Conservation (phyloP, 116 monocot species). For the Thalassia testudinum region DNA sequence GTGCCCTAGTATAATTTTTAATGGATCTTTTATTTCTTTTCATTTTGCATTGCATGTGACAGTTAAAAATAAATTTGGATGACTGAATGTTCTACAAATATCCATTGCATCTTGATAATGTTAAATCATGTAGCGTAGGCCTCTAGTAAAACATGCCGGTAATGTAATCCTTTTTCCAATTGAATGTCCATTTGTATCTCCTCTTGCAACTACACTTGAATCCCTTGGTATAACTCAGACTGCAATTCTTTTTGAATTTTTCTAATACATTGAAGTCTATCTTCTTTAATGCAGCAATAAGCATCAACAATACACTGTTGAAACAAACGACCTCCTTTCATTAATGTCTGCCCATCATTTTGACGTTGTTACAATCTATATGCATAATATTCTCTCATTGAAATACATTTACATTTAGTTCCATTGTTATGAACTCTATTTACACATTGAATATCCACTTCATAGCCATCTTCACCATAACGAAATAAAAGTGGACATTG, state of each 20-base stretch:
- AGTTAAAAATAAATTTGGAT: not conserved
- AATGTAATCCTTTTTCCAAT: not conserved
- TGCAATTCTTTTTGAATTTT: not conserved
- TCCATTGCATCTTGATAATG: constrained; percentile 2
- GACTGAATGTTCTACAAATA: not conserved
- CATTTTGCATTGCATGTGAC: not conserved
- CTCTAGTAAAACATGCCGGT: not conserved
- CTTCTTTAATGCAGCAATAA: not conserved
- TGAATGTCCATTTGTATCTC: not conserved
- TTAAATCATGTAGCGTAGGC: not conserved
- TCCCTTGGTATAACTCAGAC: not conserved
- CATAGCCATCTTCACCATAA: not conserved
- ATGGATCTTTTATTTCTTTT: not conserved
- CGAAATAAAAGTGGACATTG: not conserved
- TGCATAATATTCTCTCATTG: not conserved
- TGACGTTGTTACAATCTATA: not conserved
- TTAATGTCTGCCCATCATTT: not conserved
- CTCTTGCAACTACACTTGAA: not conserved
- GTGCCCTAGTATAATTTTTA: not conserved
- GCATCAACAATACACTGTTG: constrained; percentile 1
- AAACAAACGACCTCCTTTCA: not conserved
- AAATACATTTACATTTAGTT: not conserved
- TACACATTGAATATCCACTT: no score
- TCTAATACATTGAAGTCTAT: not conserved
- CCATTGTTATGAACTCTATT: not conserved